Conservation (phyloP, 768 basidiomycete species). For the Amanita jacksonii region DNA sequence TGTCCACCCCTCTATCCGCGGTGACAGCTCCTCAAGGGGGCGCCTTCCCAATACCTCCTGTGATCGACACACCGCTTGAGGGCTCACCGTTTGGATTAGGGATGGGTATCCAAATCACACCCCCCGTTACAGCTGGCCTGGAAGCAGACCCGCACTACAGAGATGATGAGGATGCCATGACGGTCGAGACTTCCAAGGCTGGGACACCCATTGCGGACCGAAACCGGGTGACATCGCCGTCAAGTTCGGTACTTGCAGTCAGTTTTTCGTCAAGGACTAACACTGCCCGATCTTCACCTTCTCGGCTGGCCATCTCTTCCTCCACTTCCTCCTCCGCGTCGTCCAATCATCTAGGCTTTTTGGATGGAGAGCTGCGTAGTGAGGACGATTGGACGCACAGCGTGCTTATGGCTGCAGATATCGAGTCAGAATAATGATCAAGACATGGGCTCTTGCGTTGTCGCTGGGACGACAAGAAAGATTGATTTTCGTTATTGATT, state of each 20-base stretch:
- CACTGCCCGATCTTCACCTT: constrained; percentile 18
- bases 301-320: constrained; percentile 16
- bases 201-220: constrained; percentile 29
- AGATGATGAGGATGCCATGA: constrained; percentile 4
- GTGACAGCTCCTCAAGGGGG: constrained; percentile 51
- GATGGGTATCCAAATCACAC: constrained; percentile 26
- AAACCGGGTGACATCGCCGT: constrained; percentile 18
- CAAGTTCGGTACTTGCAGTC: constrained; percentile 16
- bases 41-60: constrained; percentile 39
- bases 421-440: too few relatives aligned
- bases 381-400: constrained; percentile 67
- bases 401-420: constrained; percentile 62
- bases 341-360: constrained; percentile 38
- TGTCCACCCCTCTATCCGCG: constrained; percentile 43
- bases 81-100: constrained; percentile 35
- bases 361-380: constrained; percentile 32
- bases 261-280: constrained; percentile 10
- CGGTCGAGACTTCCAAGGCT: constrained; percentile 11
- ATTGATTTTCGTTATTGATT: background rate
- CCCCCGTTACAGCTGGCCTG: constrained; percentile 18
- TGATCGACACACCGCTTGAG: constrained; percentile 54
- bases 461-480: too few relatives aligned
- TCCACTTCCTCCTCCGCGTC: too few relatives aligned
- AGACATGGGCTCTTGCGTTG: too few relatives aligned
- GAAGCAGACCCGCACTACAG: background rate